A percentile compares a stretch with the other conserved stretches of the same genome.
These are phyloP conservation scores for Fragaria nilgerrensis DNA, from an alignment of 306 rosid species.

Conservation along the genomic window DNA sequence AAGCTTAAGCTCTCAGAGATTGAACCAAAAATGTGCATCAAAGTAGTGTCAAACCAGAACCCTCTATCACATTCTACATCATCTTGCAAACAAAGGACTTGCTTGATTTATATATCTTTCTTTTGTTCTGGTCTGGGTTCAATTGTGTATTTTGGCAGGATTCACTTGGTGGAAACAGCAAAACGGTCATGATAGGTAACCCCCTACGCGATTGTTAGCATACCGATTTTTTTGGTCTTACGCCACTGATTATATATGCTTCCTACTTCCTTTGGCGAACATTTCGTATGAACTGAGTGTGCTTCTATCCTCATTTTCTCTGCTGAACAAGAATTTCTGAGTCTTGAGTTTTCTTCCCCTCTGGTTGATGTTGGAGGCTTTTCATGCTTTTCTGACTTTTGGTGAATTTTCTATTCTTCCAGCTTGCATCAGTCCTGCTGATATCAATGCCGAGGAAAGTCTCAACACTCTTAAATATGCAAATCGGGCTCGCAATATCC, in stretches of 20 bases:
- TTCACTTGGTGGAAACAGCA: conserved; percentile 92
- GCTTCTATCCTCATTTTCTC: neutral
- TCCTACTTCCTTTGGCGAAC: conserved; percentile 17
- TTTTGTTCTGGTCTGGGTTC: conserved; percentile 17
- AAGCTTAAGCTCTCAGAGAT: neutral
- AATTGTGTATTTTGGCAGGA: conserved; percentile 52
- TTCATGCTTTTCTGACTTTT: conserved; percentile 28
- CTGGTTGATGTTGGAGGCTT: conserved; percentile 12
- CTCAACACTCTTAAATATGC: conserved; percentile 86
- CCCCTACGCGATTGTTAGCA: conserved; percentile 2
- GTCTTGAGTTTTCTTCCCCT: conserved; percentile 15
- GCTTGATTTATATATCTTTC: conserved; percentile 8
- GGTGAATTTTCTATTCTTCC: conserved; percentile 31
- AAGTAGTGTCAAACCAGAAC: neutral
- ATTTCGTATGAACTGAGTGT: conserved; percentile 10
- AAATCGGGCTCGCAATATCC: conserved; percentile 90
- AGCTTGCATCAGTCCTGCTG: conserved; percentile 91
- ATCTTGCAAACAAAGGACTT: neutral
- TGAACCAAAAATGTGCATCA: neutral
- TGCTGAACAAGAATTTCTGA: conserved; percentile 8
- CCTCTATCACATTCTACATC: neutral
- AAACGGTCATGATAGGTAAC: conserved; percentile 88
- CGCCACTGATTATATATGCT: neutral
- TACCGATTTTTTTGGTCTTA: conserved; percentile 1
- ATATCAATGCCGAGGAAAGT: conserved; percentile 77